Percentiles rank a stretch among this genome's conserved stretches.
phyloP scores from a whole-genome alignment of 2,329 filamentous ascomycete genomes.

The Cordyceps sp. region DNA sequence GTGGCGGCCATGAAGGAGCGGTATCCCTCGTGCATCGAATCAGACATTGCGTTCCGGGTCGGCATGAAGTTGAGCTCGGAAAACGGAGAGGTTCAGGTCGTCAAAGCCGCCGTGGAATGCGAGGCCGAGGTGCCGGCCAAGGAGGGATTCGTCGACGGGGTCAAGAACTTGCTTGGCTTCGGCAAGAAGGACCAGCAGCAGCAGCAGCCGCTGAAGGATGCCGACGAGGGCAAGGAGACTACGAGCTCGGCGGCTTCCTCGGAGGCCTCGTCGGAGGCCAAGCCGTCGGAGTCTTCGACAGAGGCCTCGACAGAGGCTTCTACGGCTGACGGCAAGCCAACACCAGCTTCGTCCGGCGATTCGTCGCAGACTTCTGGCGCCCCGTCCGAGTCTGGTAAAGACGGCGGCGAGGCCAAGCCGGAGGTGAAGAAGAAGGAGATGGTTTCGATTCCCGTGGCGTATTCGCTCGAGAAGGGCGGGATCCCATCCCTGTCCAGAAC shows the following conservation, averaged over 20 bases:
- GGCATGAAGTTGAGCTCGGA: constrained; percentile 53
- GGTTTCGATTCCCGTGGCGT: constrained; percentile 34
- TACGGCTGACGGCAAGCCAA: constrained; percentile 5
- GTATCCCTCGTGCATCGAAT: constrained; percentile 53
- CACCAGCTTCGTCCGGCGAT: neutral
- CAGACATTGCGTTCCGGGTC: constrained; percentile 68
- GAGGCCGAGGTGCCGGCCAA: constrained; percentile 59
- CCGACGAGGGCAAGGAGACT: constrained; percentile 27
- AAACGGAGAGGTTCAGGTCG: constrained; percentile 66
- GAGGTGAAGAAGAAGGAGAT: constrained; percentile 40
- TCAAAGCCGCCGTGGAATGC: constrained; percentile 66
- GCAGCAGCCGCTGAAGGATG: constrained; percentile 54
- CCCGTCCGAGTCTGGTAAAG: constrained; percentile 11
- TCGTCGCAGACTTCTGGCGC: neutral
- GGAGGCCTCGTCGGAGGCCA: no score
- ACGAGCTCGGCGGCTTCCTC: constrained; percentile 15
- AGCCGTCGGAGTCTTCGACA: neutral
- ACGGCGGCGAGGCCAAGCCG: constrained; percentile 27
- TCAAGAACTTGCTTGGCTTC: constrained; percentile 93
- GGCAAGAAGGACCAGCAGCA: constrained; percentile 73
- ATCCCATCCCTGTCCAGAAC: constrained; percentile 29
- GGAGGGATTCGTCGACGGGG: constrained; percentile 74
- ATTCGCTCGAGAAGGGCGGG: constrained; percentile 31
- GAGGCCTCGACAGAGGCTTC: neutral
- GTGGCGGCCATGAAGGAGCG: constrained; percentile 64